Percentiles rank a stretch among this genome's conserved stretches.
These are phyloP conservation scores for Posidonia oceanica DNA, from an alignment of 116 monocot species.

Conservation along the genomic window DNA sequence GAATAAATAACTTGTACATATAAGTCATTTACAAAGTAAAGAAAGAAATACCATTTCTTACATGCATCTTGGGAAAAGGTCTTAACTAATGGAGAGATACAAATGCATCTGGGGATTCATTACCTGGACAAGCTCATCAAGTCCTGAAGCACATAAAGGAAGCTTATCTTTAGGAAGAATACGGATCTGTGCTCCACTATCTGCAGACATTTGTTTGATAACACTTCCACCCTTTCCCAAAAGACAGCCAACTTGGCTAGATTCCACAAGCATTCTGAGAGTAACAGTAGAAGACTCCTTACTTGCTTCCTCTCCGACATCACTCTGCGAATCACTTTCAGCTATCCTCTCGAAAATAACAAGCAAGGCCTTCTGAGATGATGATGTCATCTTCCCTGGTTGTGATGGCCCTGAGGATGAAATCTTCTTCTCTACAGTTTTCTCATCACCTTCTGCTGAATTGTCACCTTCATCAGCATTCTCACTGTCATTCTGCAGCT, in stretches of 20 bases:
- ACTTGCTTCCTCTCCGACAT: constrained; percentile 25
- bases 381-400: constrained; percentile 25
- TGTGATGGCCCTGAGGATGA: constrained; percentile 23
- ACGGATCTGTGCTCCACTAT: constrained; percentile 73
- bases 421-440: constrained; percentile 24
- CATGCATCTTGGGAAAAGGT: background rate
- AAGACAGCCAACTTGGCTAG: constrained; percentile 76
- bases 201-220: constrained; percentile 81
- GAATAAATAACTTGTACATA: no score
- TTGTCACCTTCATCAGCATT: constrained; percentile 16
- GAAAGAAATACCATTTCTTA: no score
- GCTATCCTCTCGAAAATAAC: constrained; percentile 62
- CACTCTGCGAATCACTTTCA: constrained; percentile 32
- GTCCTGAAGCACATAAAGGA: constrained; percentile 59
- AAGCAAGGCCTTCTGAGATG: constrained; percentile 54
- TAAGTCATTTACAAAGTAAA: no score
- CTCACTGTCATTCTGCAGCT: constrained; percentile 2
- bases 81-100: background rate
- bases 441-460: constrained; percentile 18
- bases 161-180: constrained; percentile 75
- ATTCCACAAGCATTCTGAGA: constrained; percentile 51
- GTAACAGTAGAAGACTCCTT: constrained; percentile 22
- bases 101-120: background rate
- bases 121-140: constrained; percentile 85
- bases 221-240: constrained; percentile 81